Evolutionary conservation across 768 basidiomycete genomes (phyloP).

Genomic region (Leccinum boreale): DNA sequence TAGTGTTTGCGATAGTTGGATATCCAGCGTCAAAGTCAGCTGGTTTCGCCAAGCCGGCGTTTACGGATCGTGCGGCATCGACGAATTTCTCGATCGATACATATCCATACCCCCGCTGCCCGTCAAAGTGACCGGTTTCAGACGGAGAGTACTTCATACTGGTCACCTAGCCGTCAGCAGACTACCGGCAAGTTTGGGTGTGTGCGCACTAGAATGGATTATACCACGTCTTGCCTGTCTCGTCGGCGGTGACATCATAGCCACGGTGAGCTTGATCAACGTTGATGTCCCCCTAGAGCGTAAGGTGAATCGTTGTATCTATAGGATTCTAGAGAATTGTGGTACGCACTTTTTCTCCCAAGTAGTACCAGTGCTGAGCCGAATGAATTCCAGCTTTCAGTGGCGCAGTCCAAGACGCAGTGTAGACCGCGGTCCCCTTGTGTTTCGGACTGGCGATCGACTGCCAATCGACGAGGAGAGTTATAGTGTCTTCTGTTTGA

Average conservation of each 20-base stretch:
- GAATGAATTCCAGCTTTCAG: constrained; percentile 87
- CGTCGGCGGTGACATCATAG: constrained; percentile 86
- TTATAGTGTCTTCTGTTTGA: constrained; percentile 92
- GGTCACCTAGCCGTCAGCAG: constrained; percentile 11
- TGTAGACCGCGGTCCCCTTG: constrained; percentile 86
- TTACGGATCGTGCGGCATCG: constrained; percentile 77
- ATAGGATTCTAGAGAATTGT: neutral
- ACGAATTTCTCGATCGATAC: constrained; percentile 91
- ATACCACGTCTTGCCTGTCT: constrained; percentile 79
- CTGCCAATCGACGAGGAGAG: constrained; percentile 92
- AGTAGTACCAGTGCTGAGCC: constrained; percentile 92
- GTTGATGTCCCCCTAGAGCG: constrained; percentile 75
- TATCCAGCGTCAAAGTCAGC: constrained; percentile 80
- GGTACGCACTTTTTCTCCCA: constrained; percentile 75
- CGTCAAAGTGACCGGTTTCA: constrained; percentile 90
- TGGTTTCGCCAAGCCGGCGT: constrained; percentile 63
- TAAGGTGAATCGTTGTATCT: neutral
- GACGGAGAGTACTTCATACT: constrained; percentile 96
- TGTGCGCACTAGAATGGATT: constrained; percentile 85
- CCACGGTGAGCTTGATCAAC: constrained; percentile 95
- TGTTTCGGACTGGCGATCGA: constrained; percentile 71
- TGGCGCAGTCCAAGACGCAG: constrained; percentile 93
- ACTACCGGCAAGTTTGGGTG: neutral
- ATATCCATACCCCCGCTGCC: constrained; percentile 90
- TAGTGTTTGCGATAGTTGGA: constrained; percentile 87